A percentile compares a stretch with the other conserved stretches of the same genome.
These are phyloP conservation scores for Penicillium diatomitis DNA, from an alignment of 495 filamentous ascomycete species.

Conservation along the genomic window DNA sequence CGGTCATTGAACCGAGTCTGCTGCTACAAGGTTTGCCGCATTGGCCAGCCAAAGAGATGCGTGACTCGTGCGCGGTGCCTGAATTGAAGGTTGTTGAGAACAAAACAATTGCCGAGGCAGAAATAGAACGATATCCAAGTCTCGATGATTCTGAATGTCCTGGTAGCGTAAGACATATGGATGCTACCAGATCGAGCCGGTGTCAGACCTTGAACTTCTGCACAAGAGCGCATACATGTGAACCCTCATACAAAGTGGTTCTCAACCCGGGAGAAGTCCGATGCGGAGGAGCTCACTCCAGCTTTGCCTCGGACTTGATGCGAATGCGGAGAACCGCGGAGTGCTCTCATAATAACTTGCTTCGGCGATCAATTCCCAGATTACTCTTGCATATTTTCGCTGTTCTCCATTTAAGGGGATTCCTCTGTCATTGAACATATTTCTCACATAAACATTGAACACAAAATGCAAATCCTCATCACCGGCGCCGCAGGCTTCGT, in stretches of 20 bases:
- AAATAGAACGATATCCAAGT: too few species aligned
- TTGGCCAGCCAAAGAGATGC: too few species aligned
- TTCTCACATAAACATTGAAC: background rate
- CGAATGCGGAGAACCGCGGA: slow-evolving; percentile 28
- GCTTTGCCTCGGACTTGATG: slow-evolving; percentile 31
- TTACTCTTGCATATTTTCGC: background rate
- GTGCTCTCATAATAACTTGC: slow-evolving; percentile 11
- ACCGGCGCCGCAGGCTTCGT: slow-evolving; percentile 63
- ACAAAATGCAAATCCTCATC: slow-evolving; percentile 52
- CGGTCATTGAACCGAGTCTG: too few species aligned
- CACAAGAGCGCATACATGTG: background rate
- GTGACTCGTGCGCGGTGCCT: too few species aligned
- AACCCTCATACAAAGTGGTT: too few species aligned
- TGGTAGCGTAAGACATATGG: too few species aligned
- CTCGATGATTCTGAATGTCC: too few species aligned
- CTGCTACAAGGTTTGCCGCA: too few species aligned
- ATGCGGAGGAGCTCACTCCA: slow-evolving; percentile 15
- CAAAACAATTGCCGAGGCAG: too few species aligned
- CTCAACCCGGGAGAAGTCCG: slow-evolving; percentile 26
- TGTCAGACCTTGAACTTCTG: slow-evolving; percentile 2
- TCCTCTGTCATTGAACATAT: too few species aligned
- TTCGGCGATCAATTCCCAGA: background rate
- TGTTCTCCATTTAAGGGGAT: background rate
- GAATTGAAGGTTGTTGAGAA: too few species aligned
- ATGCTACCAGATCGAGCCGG: too few species aligned